These are phyloP conservation scores for Trichoderma brevicompactum DNA, from an alignment of 2,329 filamentous ascomycete species.

Conservation along the genomic window DNA sequence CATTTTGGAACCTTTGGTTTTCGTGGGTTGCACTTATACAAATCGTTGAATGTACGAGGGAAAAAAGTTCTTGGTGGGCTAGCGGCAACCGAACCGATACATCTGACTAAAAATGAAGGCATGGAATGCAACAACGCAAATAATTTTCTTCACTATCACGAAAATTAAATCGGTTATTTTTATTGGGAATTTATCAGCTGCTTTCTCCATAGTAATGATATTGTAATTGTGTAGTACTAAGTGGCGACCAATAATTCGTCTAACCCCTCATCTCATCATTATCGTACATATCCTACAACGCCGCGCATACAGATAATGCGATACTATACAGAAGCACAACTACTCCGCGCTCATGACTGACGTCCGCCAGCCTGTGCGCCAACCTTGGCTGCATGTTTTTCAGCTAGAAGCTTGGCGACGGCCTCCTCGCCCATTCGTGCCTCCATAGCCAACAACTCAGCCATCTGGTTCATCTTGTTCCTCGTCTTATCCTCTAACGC, in stretches of 20 bases:
- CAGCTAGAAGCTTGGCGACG: conserved; percentile 34
- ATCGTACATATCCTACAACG: conserved; percentile 21
- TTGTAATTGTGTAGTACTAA: not conserved
- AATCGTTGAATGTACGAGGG: not conserved
- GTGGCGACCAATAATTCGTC: not conserved
- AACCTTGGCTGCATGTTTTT: conserved; percentile 29
- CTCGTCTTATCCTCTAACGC: conserved; percentile 33
- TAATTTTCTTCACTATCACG: no score
- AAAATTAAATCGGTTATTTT: no score
- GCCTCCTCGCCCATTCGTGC: conserved; percentile 37
- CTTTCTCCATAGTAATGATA: no score
- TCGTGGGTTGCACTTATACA: not conserved
- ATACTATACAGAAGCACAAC: not conserved
- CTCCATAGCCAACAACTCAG: conserved; percentile 38
- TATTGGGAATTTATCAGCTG: no score
- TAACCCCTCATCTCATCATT: not conserved
- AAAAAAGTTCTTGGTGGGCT: no score
- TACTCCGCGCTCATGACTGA: not conserved
- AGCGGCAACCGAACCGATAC: no score
- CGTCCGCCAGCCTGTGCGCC: not conserved
- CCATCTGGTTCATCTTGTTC: conserved; percentile 39
- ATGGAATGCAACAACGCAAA: no score
- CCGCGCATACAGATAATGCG: not conserved
- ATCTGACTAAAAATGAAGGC: no score
- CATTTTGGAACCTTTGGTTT: conserved; percentile 42